These are phyloP conservation scores for Uronychia binucleata DNA, from an alignment of 73 alveolate genomes.

Conservation along the genomic window DNA sequence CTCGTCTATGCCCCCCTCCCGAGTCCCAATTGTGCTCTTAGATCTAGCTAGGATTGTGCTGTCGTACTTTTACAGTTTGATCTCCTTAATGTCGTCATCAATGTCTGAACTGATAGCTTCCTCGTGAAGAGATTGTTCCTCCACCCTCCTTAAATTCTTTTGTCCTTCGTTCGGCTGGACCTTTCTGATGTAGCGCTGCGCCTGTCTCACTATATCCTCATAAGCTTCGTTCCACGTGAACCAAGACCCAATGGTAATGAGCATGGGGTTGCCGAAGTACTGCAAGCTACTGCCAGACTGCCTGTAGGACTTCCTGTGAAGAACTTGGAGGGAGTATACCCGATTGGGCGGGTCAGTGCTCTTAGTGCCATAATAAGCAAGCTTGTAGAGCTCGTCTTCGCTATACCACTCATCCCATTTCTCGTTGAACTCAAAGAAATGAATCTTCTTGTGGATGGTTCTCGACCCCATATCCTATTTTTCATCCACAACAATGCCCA, in stretches of 20 bases:
- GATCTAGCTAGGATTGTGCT: not conserved
- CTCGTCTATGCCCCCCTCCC: constrained; percentile 16
- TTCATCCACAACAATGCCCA: constrained; percentile 53
- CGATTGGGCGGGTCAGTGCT: constrained; percentile 52
- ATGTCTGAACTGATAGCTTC: not conserved
- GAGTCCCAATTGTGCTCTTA: not conserved
- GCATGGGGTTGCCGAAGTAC: constrained; percentile 30
- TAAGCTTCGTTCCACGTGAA: constrained; percentile 61
- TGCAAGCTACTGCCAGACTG: not conserved
- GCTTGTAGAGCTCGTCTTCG: constrained; percentile 12
- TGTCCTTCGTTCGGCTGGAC: not conserved
- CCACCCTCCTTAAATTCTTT: not conserved
- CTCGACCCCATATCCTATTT: constrained; percentile 24
- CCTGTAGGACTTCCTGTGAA: constrained; percentile 26
- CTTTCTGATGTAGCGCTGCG: constrained; percentile 17
- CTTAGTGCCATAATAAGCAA: constrained; percentile 41
- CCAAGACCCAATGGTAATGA: constrained; percentile 33
- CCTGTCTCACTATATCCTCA: constrained; percentile 33
- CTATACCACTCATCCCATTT: constrained; percentile 64
- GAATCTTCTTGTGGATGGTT: constrained; percentile 29
- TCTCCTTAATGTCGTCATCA: not conserved
- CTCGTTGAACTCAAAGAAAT: constrained; percentile 59
- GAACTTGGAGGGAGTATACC: constrained; percentile 30
- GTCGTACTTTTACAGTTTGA: not conserved
- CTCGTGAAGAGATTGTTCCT: not conserved